Conservation (phyloP, 176 grass and related monocot species). For the Carex scoparia region DNA sequence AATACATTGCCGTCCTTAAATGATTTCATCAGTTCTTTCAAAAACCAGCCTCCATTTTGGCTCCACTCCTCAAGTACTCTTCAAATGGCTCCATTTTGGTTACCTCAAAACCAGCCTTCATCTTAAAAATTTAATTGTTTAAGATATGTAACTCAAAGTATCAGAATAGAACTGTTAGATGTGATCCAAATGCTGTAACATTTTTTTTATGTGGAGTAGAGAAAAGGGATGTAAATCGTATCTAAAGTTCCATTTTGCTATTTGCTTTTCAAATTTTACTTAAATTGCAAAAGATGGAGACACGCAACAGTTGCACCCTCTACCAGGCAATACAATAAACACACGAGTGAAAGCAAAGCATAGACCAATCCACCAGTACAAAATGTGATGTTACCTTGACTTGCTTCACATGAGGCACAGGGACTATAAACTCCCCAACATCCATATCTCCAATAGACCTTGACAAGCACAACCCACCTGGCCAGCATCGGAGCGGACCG, state of each 20-base stretch:
- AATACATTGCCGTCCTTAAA: not conserved
- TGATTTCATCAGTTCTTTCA: not conserved
- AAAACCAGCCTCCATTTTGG: not conserved
- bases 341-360: not conserved
- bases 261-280: not conserved
- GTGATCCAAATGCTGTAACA: not conserved
- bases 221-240: not conserved
- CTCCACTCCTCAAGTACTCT: not conserved
- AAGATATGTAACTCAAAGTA: not conserved
- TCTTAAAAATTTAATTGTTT: not conserved
- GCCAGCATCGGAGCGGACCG: slow-evolving; percentile 93
- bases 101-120: slow-evolving; percentile 1
- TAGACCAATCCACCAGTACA: not conserved
- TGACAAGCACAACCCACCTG: slow-evolving; percentile 94
- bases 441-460: slow-evolving; percentile 96
- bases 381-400: slow-evolving; percentile 62
- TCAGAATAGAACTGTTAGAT: not conserved
- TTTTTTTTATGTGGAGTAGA: not conserved
- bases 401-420: slow-evolving; percentile 96
- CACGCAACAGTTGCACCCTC: not conserved
- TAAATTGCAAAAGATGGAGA: not conserved
- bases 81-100: not conserved
- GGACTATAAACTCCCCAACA: slow-evolving; percentile 91
- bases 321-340: slow-evolving; percentile 1
- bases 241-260: not conserved